Evolutionary conservation across 495 filamentous ascomycete genomes (phyloP).

Genomic region (Pseudevernia furfuracea): DNA sequence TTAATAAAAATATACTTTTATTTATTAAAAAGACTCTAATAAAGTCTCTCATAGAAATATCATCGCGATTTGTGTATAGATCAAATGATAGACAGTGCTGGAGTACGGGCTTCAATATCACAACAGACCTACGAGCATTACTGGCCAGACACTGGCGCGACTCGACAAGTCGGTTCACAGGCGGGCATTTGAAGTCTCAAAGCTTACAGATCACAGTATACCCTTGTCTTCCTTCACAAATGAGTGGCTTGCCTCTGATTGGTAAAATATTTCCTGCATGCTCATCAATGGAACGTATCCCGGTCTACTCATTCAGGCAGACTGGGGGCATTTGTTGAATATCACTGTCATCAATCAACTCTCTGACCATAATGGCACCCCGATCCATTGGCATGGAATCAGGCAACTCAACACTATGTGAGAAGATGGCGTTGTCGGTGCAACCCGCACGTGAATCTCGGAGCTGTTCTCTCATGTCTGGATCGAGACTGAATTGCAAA

Average conservation of each 20-base stretch:
- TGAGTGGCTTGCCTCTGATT: too few species aligned
- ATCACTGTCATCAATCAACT: conserved; percentile 29
- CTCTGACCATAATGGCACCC: conserved; percentile 29
- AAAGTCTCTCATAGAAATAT: too few species aligned
- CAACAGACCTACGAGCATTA: conserved; percentile 46
- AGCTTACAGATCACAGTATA: too few species aligned
- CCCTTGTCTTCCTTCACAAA: too few species aligned
- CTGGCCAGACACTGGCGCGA: conserved; percentile 28
- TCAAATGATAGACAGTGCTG: background rate
- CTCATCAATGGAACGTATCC: conserved; percentile 10
- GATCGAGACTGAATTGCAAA: too few species aligned
- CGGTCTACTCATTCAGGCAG: conserved; percentile 3
- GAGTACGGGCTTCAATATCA: conserved; percentile 39
- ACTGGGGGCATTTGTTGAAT: conserved; percentile 7
- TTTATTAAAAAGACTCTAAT: too few species aligned
- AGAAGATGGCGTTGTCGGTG: conserved; percentile 13
- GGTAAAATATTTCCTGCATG: background rate
- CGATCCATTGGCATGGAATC: conserved; percentile 52
- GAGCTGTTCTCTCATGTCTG: too few species aligned
- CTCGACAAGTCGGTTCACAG: background rate
- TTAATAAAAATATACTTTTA: too few species aligned
- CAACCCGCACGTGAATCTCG: background rate
- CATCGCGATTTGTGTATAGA: background rate
- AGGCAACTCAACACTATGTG: conserved; percentile 29
- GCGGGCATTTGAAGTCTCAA: too few species aligned